Conservation (phyloP, 768 basidiomycete genomes). For the Tremella mesenterica region DNA sequence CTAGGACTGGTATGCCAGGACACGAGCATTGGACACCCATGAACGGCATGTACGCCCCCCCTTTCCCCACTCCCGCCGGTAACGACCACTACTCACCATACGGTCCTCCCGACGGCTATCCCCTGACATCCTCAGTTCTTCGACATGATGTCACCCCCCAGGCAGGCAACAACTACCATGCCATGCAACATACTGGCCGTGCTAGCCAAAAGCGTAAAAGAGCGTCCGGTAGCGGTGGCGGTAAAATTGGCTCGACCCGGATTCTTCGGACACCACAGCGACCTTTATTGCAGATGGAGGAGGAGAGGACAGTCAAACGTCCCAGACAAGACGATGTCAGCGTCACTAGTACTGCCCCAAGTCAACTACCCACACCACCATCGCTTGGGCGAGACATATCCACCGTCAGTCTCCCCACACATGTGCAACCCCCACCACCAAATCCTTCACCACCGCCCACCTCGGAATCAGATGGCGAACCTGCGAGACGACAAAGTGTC, state of each 20-base stretch:
- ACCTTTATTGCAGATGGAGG: not conserved
- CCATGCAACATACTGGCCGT: too few relatives aligned
- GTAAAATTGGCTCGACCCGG: slow-evolving; percentile 1
- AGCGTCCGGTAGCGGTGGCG: slow-evolving; percentile 11
- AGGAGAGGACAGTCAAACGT: slow-evolving; percentile 10
- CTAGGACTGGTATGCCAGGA: not conserved
- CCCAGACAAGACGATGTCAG: slow-evolving; percentile 7
- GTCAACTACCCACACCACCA: slow-evolving; percentile 34
- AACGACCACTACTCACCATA: not conserved
- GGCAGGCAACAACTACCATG: too few relatives aligned
- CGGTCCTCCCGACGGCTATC: not conserved
- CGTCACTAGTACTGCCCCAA: slow-evolving; percentile 1
- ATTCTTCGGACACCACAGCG: slow-evolving; percentile 25
- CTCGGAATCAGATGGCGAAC: not conserved
- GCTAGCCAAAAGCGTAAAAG: slow-evolving; percentile 22
- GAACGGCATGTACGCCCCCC: not conserved
- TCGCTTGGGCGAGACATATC: slow-evolving; percentile 24
- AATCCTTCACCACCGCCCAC: not conserved
- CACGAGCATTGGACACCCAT: too few relatives aligned
- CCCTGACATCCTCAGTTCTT: not conserved
- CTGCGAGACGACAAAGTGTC: slow-evolving; percentile 11
- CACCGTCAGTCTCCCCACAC: not conserved
- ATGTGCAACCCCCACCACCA: slow-evolving; percentile 6
- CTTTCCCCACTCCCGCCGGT: not conserved
- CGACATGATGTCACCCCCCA: not conserved